A percentile compares a stretch with the other conserved stretches of the same genome.
Evolutionary conservation across 352 stramenopile species (phyloP).

Genomic region (Thraustochytrium aureum): DNA sequence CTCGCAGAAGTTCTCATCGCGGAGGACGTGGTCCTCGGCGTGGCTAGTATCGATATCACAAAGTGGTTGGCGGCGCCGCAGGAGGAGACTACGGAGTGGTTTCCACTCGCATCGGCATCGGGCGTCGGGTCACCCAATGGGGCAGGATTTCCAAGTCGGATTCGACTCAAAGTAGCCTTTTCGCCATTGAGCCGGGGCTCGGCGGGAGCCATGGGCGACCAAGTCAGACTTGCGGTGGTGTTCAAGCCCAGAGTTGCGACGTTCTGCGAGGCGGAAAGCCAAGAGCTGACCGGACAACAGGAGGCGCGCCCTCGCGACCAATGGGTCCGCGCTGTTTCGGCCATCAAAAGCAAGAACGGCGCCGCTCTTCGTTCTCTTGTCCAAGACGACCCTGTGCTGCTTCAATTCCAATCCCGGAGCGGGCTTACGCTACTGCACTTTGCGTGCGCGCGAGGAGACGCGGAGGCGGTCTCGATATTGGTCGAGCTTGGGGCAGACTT

Average conservation of each 20-base stretch:
- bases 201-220: not conserved
- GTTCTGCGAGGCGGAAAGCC: not conserved
- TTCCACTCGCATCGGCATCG: not conserved
- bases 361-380: too few relatives aligned
- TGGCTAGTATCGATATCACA: not conserved
- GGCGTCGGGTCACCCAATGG: not conserved
- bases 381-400: not conserved
- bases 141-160: too few relatives aligned
- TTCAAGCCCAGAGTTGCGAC: not conserved
- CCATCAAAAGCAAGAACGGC: not conserved
- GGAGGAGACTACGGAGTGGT: not conserved
- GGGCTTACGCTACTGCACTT: not conserved
- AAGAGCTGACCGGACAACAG: not conserved
- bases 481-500: slow-evolving; percentile 16
- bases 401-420: not conserved
- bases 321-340: not conserved
- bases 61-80: not conserved
- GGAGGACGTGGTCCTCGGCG: not conserved
- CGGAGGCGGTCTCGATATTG: not conserved
- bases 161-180: too few relatives aligned
- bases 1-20: not conserved
- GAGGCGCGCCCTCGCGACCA: too few relatives aligned
- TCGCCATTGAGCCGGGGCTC: too few relatives aligned
- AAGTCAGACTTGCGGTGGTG: not conserved
- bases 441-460: not conserved